Percentiles rank a stretch among this genome's conserved stretches.
phyloP scores from a whole-genome alignment of 176 grass and related monocot genomes.

The Panicum miliaceum region DNA sequence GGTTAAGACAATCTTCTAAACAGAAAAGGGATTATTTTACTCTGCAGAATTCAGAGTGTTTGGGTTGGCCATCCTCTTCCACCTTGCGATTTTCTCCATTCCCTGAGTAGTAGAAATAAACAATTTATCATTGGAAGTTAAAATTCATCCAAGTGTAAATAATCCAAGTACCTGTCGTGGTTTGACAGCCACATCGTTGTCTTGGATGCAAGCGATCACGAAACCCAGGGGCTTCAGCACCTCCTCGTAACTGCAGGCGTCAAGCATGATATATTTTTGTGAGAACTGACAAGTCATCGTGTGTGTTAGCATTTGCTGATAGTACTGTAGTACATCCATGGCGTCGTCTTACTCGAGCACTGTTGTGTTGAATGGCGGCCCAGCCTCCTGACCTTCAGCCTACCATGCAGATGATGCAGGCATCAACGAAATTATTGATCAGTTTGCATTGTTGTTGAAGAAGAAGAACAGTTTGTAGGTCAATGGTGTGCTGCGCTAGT shows the following conservation, averaged over 20 bases:
- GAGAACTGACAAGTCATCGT: neutral
- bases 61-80: constrained; percentile 32
- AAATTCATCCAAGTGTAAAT: neutral
- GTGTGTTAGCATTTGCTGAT: neutral
- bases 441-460: neutral
- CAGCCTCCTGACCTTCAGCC: constrained; percentile 43
- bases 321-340: neutral
- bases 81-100: constrained; percentile 49
- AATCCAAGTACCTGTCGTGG: constrained; percentile 39
- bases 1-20: too few relatives aligned
- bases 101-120: constrained; percentile 27
- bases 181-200: constrained; percentile 56
- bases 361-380: constrained; percentile 55
- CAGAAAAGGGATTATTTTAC: too few relatives aligned
- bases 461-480: neutral
- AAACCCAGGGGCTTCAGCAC: constrained; percentile 56
- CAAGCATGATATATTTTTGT: neutral
- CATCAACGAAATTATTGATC: neutral
- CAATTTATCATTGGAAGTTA: neutral
- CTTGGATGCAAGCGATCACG: constrained; percentile 29
- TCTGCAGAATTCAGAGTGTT: neutral
- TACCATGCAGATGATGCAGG: neutral
- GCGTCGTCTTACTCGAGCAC: constrained; percentile 43
- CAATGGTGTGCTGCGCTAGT: neutral
- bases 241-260: constrained; percentile 43